Base-by-base conservation (phyloP, 495 filamentous ascomycete species). In the Penicillium maclennaniae region DNA sequence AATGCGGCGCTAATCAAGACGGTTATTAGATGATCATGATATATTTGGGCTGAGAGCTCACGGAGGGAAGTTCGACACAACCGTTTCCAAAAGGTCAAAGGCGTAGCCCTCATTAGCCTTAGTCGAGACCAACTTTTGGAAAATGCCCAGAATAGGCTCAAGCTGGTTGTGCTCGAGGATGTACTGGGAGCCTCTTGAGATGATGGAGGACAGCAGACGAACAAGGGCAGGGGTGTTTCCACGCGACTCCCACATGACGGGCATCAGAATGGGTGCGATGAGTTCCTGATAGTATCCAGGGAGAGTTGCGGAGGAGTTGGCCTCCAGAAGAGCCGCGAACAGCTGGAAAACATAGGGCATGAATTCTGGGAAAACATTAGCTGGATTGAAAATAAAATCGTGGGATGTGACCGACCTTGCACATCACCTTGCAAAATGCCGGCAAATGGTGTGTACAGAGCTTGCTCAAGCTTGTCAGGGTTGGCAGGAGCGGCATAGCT, bases 341-440 rank as follows among this genome's bases (percentile, higher is more conserved):
- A 99, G 81, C 70, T 97, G 95, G 76, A 99, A 96, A 39, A 97
- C 84, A 59, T 96, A 99, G 10, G 93, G 95, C 57, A 87, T 85
- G 68, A 97, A 99, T 72, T 99, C 95, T 89, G 61, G 9, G 21
- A 45, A 3, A 6, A 9, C 44, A 47, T 60, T 25, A 58, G 31
- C 10, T 54, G 60, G 42, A 71, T 54, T 59, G 14, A 19, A 15
- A 27, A 16, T 27, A 5, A 27, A 14, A 6, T 23, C 7, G 9
- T 26, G 39, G 9, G 14, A 20, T 43, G 15, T 51, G 10, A 15
- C 75, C 59, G 71, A 89, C 87, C 87, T 64, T 88, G 81, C 43
- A 96, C 85, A 62, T 92, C 89, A 51, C 87, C 84, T 37, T 80
- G 78, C 17, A 99, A 79, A 42, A 96, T 83, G 31, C 65, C 70